Evolutionary conservation across 83 land plant genomes (phyloP).

Genomic region (Thuja plicata): DNA sequence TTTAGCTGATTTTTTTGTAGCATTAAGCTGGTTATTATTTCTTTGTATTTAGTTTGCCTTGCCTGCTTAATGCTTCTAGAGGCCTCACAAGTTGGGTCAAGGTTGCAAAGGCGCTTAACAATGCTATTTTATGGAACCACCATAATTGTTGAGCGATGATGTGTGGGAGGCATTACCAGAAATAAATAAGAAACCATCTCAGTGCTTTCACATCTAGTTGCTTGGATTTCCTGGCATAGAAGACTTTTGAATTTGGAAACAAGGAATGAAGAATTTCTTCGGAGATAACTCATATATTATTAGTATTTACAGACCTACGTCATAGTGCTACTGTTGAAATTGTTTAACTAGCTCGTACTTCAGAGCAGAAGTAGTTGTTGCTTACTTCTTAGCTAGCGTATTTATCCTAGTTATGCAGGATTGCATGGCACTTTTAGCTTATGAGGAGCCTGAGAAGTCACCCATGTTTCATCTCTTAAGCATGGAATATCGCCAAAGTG

Average conservation of each 20-base stretch:
- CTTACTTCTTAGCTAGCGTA: conserved; percentile 8
- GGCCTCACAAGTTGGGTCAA: background rate
- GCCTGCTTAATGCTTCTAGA: background rate
- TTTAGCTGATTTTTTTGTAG: background rate
- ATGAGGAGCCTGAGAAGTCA: conserved; percentile 94
- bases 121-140: background rate
- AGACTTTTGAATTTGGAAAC: background rate
- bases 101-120: background rate
- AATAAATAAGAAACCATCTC: background rate
- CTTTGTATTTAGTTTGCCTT: background rate
- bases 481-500: conserved; percentile 73
- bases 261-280: background rate
- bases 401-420: conserved; percentile 54
- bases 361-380: background rate
- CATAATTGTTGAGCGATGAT: background rate
- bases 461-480: conserved; percentile 85
- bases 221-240: background rate
- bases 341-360: conserved; percentile 3
- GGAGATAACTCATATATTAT: background rate
- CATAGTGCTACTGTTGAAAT: background rate
- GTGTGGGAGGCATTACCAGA: background rate
- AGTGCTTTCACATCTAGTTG: background rate
- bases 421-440: conserved; percentile 87
- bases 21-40: background rate
- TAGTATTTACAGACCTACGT: background rate